Base-by-base conservation (phyloP, 140 eudicot genomes). In the Stevia rebaudiana region DNA sequence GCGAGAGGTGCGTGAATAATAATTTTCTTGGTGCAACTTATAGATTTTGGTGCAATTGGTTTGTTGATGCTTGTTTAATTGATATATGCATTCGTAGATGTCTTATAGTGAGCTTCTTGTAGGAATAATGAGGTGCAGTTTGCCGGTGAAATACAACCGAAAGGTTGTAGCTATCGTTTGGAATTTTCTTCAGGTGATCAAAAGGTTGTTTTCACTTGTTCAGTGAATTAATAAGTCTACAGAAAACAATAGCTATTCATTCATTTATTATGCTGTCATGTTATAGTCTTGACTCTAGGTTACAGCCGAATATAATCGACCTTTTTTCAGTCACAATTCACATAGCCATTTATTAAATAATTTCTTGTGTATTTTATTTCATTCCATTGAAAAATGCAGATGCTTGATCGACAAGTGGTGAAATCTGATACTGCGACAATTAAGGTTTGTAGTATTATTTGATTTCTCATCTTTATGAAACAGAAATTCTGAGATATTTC, bases 61-160 rank as follows among this genome's bases (percentile, higher is more conserved):
- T 25, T 37, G 56, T 8, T 22, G 61, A 59, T 70, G 33, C 23
- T 47, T 59, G 50, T 72, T 40, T 41, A 4, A 35, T 28, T 41
- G 17, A 12, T 10, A 28, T 33, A 17, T 44, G 44, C 23, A 54
- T 0, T 5, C 8, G 4, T 39, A 9, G 6, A 19, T 30, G 3
- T 17, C 63, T 41, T 52, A 25, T 35, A 15, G 13, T 73, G 52
- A 4, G 35, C 4, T 40, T 71, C 1, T 46, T 66, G 35, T 61
- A 87, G 98, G 84, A 91, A 91, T 61, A 91, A 86, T 65, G 91
- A 87, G 79, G 98, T 85, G 71, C 96, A 92, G 65, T 87, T 92
- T 78, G 96, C 96, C 24, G 98, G 96, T 58, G 96, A 87, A 75
- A 76, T 92, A 61, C 98, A 92, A 67, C 88, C 95, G 3, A 80